Evolutionary conservation across 192 early-diverging fungal genomes (phyloP), one percentile per base, ranked within the genome.

Genomic region (Linnemannia elongata): DNA sequence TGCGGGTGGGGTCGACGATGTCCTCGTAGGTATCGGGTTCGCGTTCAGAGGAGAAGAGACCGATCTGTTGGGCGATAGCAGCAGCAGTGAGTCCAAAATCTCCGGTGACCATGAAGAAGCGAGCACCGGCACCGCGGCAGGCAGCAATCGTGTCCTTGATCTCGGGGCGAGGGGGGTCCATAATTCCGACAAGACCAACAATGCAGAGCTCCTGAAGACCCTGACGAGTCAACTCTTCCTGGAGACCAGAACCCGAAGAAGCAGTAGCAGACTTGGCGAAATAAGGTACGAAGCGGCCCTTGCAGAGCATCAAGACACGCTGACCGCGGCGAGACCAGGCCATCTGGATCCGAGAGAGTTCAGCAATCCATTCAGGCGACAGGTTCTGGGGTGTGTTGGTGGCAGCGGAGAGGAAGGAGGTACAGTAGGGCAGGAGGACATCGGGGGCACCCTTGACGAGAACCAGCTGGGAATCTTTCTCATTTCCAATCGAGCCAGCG

Each of bases 21-120:
- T 87, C 83, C 22, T 92, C 74, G n/a, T 88, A 87, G 24, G 82
- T 88, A 71, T 88, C 77, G 6, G 82, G 78, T 8, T 81, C 69
- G 30, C 68, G 74, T 27, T 74, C 55, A 3, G 80, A 45, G 2
- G 88, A 72, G 66, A 97, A 94, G 69, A 99, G 95, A 42, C 94
- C 94, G 82, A 97, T 94, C 77, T 96, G 91, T 4, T 91, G 89
- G 36, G 94, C 96, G 68, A 99, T 96, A 15, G 93, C 92, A 22
- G 91, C 94, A 9, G 97, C 97, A 5, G 97, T 99, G 35, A 93
- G 85, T 41, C 90, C 88, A 76, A 94, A 95, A 72, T 97, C 96
- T 72, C 96, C 97, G 27, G 96, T 97, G 72, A 96, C 94, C 97
- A 98, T 97, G 74, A 95, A 94, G 49, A 98, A 91, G 63, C 95